Evolutionary conservation across 2,329 filamentous ascomycete genomes (phyloP).

Genomic region (Beauveria brongniartii): DNA sequence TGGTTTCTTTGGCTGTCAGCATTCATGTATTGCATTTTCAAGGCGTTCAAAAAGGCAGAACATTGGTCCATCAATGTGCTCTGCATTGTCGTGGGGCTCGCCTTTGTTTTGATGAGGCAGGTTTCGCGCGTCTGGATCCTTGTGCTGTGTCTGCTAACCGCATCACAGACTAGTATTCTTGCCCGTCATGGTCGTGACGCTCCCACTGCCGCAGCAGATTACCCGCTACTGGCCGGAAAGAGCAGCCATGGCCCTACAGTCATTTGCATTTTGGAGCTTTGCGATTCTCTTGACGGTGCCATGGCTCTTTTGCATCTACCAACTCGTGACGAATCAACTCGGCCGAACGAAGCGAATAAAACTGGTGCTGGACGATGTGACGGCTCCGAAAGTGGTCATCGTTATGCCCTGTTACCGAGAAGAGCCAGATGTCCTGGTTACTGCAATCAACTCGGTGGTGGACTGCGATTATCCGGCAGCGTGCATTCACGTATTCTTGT

Average conservation of each 20-base stretch:
- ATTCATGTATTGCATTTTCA: constrained; percentile 83
- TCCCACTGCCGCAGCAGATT: constrained; percentile 70
- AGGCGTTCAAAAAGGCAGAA: constrained; percentile 84
- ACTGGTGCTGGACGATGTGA: constrained; percentile 71
- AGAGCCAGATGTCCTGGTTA: constrained; percentile 72
- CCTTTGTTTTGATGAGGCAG: constrained; percentile 72
- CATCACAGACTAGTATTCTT: constrained; percentile 68
- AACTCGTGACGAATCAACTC: constrained; percentile 79
- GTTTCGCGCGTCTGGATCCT: constrained; percentile 14
- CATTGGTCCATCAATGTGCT: constrained; percentile 75
- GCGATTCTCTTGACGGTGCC: constrained; percentile 76
- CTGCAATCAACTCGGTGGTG: constrained; percentile 83
- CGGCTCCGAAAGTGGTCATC: constrained; percentile 87
- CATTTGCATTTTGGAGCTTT: constrained; percentile 95
- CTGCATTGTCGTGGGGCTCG: constrained; percentile 63
- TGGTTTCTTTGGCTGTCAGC: constrained; percentile 95
- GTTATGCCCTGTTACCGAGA: constrained; percentile 98
- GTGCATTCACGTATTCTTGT: constrained; percentile 91
- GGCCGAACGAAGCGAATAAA: constrained; percentile 78
- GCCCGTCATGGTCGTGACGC: constrained; percentile 87
- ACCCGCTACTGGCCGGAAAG: constrained; percentile 61
- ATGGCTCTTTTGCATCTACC: constrained; percentile 89
- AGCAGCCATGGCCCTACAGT: constrained; percentile 70
- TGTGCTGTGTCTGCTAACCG: constrained; percentile 8
- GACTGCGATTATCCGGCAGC: constrained; percentile 88